Evolutionary conservation across 2,329 filamentous ascomycete species (phyloP), one percentile per base, ranked within the genome.

Genomic region (Neonectria punicea): DNA sequence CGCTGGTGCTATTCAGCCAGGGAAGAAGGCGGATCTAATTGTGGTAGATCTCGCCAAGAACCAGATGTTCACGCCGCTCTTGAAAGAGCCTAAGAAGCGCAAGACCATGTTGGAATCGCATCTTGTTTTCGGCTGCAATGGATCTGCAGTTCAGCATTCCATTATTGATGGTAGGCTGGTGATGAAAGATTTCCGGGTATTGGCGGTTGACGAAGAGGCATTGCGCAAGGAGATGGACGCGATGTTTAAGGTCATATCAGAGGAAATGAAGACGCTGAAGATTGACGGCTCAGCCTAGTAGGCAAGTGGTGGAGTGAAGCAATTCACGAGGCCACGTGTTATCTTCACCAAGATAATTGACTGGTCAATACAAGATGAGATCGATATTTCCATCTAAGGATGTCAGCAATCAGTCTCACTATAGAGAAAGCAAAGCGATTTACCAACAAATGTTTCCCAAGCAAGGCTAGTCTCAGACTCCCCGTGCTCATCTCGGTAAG

Each of bases 1-100:
- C 28, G 30, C 58, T 13, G 62, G 62, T 3, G 43, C 51, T 28
- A 28, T 65, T 16, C 16, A 43, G 16, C 57, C 58, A 10, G 62
- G 62, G 1, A 65, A 57, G 46, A 65, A 65, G 36, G 62, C 62
- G 4, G 62, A 65, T 30, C 10, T 65, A 22, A 65, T 65, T 39
- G 62, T 65, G 30, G 51, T 65, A 5, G 62, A 65, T 34, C 44
- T 65, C 2, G 61, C 57, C 18, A 65, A 61, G 57, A 65, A 65
- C 30, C 62, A 65, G 9, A 65, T 61, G 62, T 65, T 65, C 53
- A 65, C 62, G 14, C 62, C 62, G 13, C 58, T 65, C 11, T 32
- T 65, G 36, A 61, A 65, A 44, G 62, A 65, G 9, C 58, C 58
- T 13, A 18, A 6, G 5, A 53, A 30, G 2, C 62, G 62, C 18